Evolutionary conservation across 2,329 filamentous ascomycete genomes (phyloP).

Genomic region (Cladosporium sp.): DNA sequence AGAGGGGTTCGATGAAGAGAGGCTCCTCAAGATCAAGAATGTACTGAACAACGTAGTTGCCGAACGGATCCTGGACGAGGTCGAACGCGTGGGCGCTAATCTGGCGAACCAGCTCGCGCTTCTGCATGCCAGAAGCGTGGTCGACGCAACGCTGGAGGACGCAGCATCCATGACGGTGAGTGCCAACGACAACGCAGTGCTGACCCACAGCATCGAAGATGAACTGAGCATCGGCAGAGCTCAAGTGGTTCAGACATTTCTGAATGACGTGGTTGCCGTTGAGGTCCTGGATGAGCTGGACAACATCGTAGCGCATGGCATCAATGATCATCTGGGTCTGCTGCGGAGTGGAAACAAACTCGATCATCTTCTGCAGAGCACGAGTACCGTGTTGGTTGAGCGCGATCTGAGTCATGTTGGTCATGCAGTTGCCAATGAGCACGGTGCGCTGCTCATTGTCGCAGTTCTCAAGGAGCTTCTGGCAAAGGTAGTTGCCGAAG

Average conservation of each 20-base stretch:
- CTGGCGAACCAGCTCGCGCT: constrained; percentile 78
- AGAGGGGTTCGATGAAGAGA: constrained; percentile 84
- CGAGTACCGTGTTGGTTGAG: constrained; percentile 96
- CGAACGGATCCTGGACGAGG: constrained; percentile 94
- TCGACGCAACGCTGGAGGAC: constrained; percentile 98
- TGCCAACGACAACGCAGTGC: constrained; percentile 87
- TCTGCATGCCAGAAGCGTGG: constrained; percentile 88
- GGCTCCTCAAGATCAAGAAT: constrained; percentile 90
- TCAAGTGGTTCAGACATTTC: constrained; percentile 96
- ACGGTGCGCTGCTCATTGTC: constrained; percentile 93
- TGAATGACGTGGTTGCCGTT: constrained; percentile 99
- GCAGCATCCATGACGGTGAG: constrained; percentile 96
- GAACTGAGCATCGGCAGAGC: constrained; percentile 82
- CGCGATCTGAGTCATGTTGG: constrained; percentile 87
- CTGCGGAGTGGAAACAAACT: constrained; percentile 82
- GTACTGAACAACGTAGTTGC: constrained; percentile 98
- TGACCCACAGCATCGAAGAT: constrained; percentile 93
- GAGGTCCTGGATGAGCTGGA: constrained; percentile 92
- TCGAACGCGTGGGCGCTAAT: constrained; percentile 88
- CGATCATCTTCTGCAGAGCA: constrained; percentile 99
- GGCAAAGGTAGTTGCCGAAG: constrained; percentile 99
- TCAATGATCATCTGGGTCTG: constrained; percentile 87
- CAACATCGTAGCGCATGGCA: constrained; percentile 79
- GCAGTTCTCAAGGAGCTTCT: constrained; percentile 95
- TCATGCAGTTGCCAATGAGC: constrained; percentile 85